Base-by-base conservation (phyloP, 805 yeast species). In the Candida insectalens region DNA sequence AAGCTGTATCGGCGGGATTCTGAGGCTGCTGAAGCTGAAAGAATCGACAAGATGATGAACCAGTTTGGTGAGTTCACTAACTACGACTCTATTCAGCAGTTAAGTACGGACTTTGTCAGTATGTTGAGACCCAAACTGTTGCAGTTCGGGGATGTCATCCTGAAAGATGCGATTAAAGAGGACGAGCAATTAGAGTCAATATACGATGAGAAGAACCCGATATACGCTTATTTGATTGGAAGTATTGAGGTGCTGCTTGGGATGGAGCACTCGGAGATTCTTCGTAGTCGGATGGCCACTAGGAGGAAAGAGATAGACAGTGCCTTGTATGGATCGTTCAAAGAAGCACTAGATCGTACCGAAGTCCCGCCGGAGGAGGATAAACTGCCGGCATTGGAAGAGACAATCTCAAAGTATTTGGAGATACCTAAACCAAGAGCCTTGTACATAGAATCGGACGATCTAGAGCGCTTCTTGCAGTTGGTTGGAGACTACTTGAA, bases 81-180 rank as follows among this genome's bases (percentile, higher is more conserved):
- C 10, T 35, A 44, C 26, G 37, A 34, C 15, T 38, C 36, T 15
- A 37, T 40, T 7, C 40, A 42, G 15, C 29, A 36, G 10, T 26
- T 44, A 28, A 38, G 35, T n/a, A 46, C 47, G n/a, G 42, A 41
- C 33, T 42, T 46, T 36, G 37, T 29, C 8, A 22, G 42, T 13
- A 32, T 41, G 13, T 25, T 44, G 20, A 25, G 30, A 14, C 30
- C 36, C 14, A 30, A 41, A 13, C 13, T 51, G 7, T 8, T 25
- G 7, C 35, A 34, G 13, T 53, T 49, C 37, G 57, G 55, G 8
- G 46, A 42, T 21, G 23, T 38, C 20, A 27, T 39, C 12, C 32
- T 49, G 28, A 36, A 36, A 17, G 46, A 42, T 10, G 20, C 38
- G 2, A 29, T 49, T 4, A 31, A 35, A 19, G 41, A 45, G 25